phyloP scores from a whole-genome alignment of 2,329 filamentous ascomycete genomes.

The Penicillium carneum region DNA sequence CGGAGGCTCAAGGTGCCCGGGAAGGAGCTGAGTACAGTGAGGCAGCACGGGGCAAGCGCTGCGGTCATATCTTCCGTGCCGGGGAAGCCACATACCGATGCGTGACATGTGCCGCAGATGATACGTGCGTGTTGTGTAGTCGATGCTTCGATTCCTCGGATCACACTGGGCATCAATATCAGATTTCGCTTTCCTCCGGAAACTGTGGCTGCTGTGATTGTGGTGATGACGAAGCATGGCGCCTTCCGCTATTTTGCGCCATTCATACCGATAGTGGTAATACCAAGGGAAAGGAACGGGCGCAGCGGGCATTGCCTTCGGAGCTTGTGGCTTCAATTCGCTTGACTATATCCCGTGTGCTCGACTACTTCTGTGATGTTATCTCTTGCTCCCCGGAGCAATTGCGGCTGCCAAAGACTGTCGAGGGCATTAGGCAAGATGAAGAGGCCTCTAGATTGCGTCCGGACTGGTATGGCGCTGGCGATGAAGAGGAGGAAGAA shows the following conservation, averaged over 20 bases:
- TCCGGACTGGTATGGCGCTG: constrained; percentile 73
- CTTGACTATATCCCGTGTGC: constrained; percentile 81
- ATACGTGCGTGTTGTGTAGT: constrained; percentile 93
- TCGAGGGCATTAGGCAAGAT: constrained; percentile 79
- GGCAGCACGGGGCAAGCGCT: constrained; percentile 87
- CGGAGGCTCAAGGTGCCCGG: constrained; percentile 86
- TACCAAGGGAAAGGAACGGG: constrained; percentile 59
- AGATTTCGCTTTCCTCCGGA: constrained; percentile 83
- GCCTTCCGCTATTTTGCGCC: constrained; percentile 79
- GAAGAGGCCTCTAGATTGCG: constrained; percentile 79
- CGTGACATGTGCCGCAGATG: constrained; percentile 90
- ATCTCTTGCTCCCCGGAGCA: constrained; percentile 98
- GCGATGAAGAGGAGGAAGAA: constrained; percentile 67
- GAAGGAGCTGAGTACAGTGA: constrained; percentile 95
- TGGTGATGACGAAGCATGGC: constrained; percentile 94
- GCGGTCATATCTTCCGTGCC: constrained; percentile 94
- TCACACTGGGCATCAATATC: constrained; percentile 89
- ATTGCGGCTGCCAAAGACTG: constrained; percentile 82
- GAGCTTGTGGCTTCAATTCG: constrained; percentile 79
- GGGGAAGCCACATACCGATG: constrained; percentile 95
- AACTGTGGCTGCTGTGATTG: constrained; percentile 98
- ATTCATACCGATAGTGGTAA: constrained; percentile 77
- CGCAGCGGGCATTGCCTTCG: constrained; percentile 73
- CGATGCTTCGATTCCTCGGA: constrained; percentile 95
- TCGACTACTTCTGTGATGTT: constrained; percentile 97